Base-by-base conservation (phyloP, 2,329 filamentous ascomycete genomes). In the Penicillium sp. region DNA sequence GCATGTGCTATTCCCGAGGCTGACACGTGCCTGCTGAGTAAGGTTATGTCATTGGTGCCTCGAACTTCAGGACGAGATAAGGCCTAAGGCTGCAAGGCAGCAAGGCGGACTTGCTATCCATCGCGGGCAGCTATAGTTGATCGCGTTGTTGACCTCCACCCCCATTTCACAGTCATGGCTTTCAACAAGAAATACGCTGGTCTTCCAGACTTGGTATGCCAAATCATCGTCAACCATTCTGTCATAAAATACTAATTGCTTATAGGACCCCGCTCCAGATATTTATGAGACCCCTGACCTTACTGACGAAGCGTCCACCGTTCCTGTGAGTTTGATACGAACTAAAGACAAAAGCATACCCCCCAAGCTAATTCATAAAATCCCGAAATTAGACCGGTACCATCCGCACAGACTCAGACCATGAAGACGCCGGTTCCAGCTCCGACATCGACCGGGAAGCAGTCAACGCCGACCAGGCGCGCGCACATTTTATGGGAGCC, bases 241-340 rank as follows among this genome's bases (percentile, higher is more conserved):
- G 13, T 25, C 19, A 5, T 16, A 14, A 19, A 19, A 16, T 16
- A 27, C 33, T 37, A 46, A 51, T 11, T 26, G 27, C 1, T 29
- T 19, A 29, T 23, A 96, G 90, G 93, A 97, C 77, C 90, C 89
- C 54, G 92, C 93, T 27, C 93, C 93, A 64, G 95, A 98, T 71
- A 91, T 96, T 69, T 98, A 97, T 81, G 93, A 98, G 77, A 98
- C 95, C 16, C 93, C 93, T 64, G 93, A 96, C 55, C 81, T 97
- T 64, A 93, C 90, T 55, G 92, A 96, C 71, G 93, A 96, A 75
- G 90, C 87, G 62, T 96, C 92, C 23, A 96, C 92, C 48, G 80
- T 92, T 56, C 90, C 88, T 55, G 91, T 93, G 79, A 75, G 85
- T 75, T 43, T 56, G 31, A 19, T 37, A 53, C 48, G 53, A n/a